Evolutionary conservation across 805 yeast genomes (phyloP), one percentile per base, ranked within the genome.

Genomic region (Teunomyces barrocoloradensis): DNA sequence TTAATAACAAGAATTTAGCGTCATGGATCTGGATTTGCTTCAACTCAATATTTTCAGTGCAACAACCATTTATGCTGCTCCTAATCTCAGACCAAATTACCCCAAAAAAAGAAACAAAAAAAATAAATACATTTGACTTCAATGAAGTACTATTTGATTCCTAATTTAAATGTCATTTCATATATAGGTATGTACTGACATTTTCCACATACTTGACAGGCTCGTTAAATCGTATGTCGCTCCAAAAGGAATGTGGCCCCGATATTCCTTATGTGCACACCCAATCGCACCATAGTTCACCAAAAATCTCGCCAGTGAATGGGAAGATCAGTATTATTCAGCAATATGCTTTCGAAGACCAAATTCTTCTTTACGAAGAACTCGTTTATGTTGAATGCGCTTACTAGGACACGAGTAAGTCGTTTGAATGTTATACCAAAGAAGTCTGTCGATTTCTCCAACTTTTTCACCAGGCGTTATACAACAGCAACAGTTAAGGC

Each of bases 311-410:
- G 28, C 25, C 18, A 23, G 40, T 20, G 40, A 37, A 37, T 37
- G 29, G 18, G 40, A 37, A n/a, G 28, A 21, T 13, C 13, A 23
- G 12, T 12, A 37, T 37, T 37, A 37, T n/a, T 13, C 39, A 39
- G 46, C 30, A 29, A 25, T 25, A 57, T 57, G 55, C 63, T 82
- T 42, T 75, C 81, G 40, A 75, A 74, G 58, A 69, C 82, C 5
- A 77, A 78, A 69, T 79, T 81, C 64, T 82, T 78, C 69, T 82
- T 83, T 63, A 71, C 81, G 51, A 74, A 71, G 58, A 83, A 82
- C 64, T 56, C 78, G 3, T 65, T 78, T 20, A 75, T 80, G 30
- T 58, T 76, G 49, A 65, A 64, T 50, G 68, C 58, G 10, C 49
- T 66, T 23, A 51, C 60, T 3, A 63, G 54, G 45, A 54, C 59